Evolutionary conservation across 2,329 filamentous ascomycete genomes (phyloP), one percentile per base, ranked within the genome.

Genomic region (Eutypa lata): DNA sequence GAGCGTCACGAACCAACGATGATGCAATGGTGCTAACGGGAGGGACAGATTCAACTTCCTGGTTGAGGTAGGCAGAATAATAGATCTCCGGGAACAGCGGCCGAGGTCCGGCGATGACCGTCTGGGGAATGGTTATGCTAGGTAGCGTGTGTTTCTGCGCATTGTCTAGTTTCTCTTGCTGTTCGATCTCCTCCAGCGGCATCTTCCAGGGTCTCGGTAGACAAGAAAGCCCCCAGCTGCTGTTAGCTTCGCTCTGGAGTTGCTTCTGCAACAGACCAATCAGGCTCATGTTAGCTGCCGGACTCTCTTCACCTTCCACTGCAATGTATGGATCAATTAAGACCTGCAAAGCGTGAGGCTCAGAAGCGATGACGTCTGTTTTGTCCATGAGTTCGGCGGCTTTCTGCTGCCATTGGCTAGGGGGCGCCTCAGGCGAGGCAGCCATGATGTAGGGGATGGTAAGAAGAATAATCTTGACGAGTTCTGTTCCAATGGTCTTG

Each of bases 381-480:
- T 95, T 96, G 59, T 95, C 90, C 68, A 99, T 85, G 50, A 97
- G 77, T 46, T 89, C 86, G 1, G 81, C 79, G 2, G 91, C 91
- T 65, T 89, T 89, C 59, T 88, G 80, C 61, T 87, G 84, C 65
- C 88, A 86, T 48, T 85, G 83, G 3, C 80, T 77, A 3, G 89
- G 87, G 0, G 87, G 83, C 10, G 26, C 26, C 26, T 31, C 26
- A 10, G 26, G 26, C 26, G 26, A 31, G 2, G 89, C 84, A 10
- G 87, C 83, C 80, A 96, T 86, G 51, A 91, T 79, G 69, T 97
- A 99, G 0, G 94, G 93, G 53, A 99, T 89, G 0, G 93, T 96
- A 47, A 97, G 83, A 44, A 97, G 83, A 59, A 99, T 97, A 62
- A 97, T 92, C 73, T 97, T 97, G 69, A 97, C 91, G 33, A 99